phyloP scores from a whole-genome alignment of 495 filamentous ascomycete species.

The Aspergillus sclerotioniger region DNA sequence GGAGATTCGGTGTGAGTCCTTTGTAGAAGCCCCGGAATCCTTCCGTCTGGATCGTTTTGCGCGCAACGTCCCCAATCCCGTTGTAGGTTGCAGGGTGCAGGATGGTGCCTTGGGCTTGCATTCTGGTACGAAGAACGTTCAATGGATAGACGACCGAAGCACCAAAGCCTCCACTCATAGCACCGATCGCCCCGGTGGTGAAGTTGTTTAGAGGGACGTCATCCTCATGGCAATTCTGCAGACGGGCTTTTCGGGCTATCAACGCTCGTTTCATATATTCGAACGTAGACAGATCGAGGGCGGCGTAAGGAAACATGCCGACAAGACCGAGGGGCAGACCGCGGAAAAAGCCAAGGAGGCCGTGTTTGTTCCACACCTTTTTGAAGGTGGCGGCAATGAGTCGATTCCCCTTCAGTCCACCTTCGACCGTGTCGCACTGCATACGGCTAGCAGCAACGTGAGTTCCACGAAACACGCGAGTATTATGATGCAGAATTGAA shows the following conservation, averaged over 20 bases:
- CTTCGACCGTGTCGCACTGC: conserved; percentile 89
- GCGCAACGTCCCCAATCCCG: conserved; percentile 81
- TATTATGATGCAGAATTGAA: not conserved
- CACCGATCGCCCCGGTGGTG: conserved; percentile 78
- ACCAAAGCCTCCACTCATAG: conserved; percentile 85
- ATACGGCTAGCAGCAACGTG: conserved; percentile 58
- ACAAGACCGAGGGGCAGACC: conserved; percentile 88
- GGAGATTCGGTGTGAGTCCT: conserved; percentile 88
- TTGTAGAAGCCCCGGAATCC: conserved; percentile 88
- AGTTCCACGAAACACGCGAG: conserved; percentile 17
- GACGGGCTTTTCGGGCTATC: conserved; percentile 65
- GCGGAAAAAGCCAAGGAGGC: conserved; percentile 78
- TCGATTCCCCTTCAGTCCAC: conserved; percentile 78
- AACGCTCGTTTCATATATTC: conserved; percentile 83
- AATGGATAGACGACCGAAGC: conserved; percentile 93
- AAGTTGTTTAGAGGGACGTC: conserved; percentile 76
- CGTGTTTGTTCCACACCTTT: conserved; percentile 79
- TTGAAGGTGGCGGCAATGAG: conserved; percentile 77
- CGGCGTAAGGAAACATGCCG: conserved; percentile 97
- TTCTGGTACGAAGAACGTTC: conserved; percentile 87
- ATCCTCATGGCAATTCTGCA: conserved; percentile 71
- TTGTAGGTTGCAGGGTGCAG: conserved; percentile 89
- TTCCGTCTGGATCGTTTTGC: conserved; percentile 77
- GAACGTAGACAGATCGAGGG: conserved; percentile 93
- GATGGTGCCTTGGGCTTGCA: conserved; percentile 92